These are phyloP conservation scores for Neoarthrinium moseri DNA, from an alignment of 2,329 filamentous ascomycete genomes.

Conservation along the genomic window DNA sequence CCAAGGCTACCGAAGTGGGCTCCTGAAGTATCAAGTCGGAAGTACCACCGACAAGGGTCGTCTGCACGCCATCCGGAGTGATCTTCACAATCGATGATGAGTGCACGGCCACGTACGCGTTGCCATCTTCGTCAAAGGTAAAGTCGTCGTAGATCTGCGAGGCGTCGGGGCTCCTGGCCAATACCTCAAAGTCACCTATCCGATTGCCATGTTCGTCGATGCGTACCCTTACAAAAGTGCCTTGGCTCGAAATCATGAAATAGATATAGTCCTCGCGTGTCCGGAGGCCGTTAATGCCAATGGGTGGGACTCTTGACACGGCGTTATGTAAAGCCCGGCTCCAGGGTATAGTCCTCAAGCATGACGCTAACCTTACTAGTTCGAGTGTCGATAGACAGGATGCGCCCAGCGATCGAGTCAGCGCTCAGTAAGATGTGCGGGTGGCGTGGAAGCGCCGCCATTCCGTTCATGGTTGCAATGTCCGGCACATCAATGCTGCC, in stretches of 20 bases:
- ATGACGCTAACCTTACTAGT: constrained; percentile 11
- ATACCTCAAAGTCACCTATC: constrained; percentile 14
- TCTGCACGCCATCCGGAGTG: constrained; percentile 15
- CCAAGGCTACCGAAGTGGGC: constrained; percentile 16
- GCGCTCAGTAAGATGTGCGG: constrained; percentile 15
- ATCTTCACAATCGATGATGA: constrained; percentile 17
- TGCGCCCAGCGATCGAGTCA: constrained; percentile 16
- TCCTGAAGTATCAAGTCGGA: constrained; percentile 9
- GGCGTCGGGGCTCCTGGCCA: constrained; percentile 9
- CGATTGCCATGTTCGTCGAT: constrained; percentile 14
- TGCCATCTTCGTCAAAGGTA: constrained; percentile 16
- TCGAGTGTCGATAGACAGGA: constrained; percentile 15
- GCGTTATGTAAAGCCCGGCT: constrained; percentile 1
- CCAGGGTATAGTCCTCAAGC: constrained; percentile 12
- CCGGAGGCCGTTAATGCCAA: constrained; percentile 18
- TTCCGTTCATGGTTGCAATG: constrained; percentile 15
- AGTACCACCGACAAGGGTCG: constrained; percentile 9
- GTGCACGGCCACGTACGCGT: constrained; percentile 16
- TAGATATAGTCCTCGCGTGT: constrained; percentile 15
- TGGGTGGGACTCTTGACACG: neutral
- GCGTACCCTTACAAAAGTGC: constrained; percentile 10
- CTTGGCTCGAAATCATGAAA: constrained; percentile 19
- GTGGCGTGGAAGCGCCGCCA: constrained; percentile 14
- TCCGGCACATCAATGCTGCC: constrained; percentile 14
- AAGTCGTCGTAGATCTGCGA: constrained; percentile 16